phyloP scores from a whole-genome alignment of 345 rosid species.

The Eucalyptus fibrosa region DNA sequence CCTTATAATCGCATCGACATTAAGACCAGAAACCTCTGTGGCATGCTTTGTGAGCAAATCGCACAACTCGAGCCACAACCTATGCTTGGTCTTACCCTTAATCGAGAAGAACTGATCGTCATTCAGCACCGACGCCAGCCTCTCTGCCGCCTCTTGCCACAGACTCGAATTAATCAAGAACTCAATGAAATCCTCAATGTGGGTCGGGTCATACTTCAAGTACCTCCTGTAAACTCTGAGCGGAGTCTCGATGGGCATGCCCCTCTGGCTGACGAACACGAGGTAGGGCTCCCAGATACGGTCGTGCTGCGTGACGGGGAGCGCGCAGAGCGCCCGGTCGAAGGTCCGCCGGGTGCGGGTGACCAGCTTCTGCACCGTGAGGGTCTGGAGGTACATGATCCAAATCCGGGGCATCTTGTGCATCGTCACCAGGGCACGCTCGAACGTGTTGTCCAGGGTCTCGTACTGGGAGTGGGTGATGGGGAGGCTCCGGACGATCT shows the following conservation, averaged over 20 bases:
- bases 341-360: slow-evolving; percentile 48
- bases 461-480: slow-evolving; percentile 57
- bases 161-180: slow-evolving; percentile 69
- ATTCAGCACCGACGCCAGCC: slow-evolving; percentile 81
- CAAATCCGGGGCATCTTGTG: slow-evolving; percentile 94
- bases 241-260: slow-evolving; percentile 85
- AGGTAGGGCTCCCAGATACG: slow-evolving; percentile 89
- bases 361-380: slow-evolving; percentile 52
- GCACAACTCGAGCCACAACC: slow-evolving; percentile 88
- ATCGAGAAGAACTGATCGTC: slow-evolving; percentile 76
- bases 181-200: slow-evolving; percentile 86
- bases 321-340: slow-evolving; percentile 80
- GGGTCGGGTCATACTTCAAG: slow-evolving; percentile 87
- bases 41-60: slow-evolving; percentile 83
- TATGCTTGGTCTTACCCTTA: slow-evolving; percentile 84
- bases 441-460: slow-evolving; percentile 78
- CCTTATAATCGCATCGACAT: slow-evolving; percentile 90
- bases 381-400: slow-evolving; percentile 66
- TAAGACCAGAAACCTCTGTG: slow-evolving; percentile 68
- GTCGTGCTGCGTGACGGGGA: slow-evolving; percentile 90
- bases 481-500: slow-evolving; percentile 58
- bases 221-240: slow-evolving; percentile 90
- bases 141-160: slow-evolving; percentile 91
- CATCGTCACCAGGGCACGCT: slow-evolving; percentile 80
- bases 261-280: slow-evolving; percentile 75